These are phyloP conservation scores for Cyclotella sp. DNA, from an alignment of 108 stramenopile species.

Conservation along the genomic window DNA sequence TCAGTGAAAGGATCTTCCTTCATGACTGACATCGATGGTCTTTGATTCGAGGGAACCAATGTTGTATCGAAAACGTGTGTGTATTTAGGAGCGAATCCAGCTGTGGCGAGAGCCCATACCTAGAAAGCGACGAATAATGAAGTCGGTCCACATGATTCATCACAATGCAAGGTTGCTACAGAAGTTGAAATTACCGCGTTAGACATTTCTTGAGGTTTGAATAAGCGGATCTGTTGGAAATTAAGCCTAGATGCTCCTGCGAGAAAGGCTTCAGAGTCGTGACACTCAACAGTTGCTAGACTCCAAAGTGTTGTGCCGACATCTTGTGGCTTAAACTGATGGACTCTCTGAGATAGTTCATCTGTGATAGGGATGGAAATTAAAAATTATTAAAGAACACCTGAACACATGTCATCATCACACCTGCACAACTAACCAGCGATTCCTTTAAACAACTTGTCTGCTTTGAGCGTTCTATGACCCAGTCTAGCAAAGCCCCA, in stretches of 20 bases:
- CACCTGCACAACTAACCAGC: constrained; percentile 34
- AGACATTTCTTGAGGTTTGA: constrained; percentile 84
- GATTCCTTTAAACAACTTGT: constrained; percentile 53
- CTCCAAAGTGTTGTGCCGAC: constrained; percentile 78
- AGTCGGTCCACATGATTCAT: not conserved
- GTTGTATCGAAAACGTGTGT: constrained; percentile 75
- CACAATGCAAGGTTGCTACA: not conserved
- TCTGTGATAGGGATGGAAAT: not conserved
- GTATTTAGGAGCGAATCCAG: constrained; percentile 59
- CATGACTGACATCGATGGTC: constrained; percentile 41
- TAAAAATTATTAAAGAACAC: not conserved
- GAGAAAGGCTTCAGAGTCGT: constrained; percentile 60
- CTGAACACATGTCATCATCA: not conserved
- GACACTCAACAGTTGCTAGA: constrained; percentile 71
- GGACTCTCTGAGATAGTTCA: constrained; percentile 2
- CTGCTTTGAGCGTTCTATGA: constrained; percentile 50
- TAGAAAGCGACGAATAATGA: not conserved
- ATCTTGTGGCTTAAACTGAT: constrained; percentile 48
- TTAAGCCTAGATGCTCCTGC: constrained; percentile 61
- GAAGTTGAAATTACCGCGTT: constrained; percentile 44
- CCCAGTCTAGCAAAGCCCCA: constrained; percentile 76
- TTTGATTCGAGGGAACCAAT: constrained; percentile 49
- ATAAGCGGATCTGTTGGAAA: constrained; percentile 45
- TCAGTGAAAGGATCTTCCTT: constrained; percentile 64
- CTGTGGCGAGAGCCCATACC: constrained; percentile 80